Percentiles rank a stretch among this genome's conserved stretches.
These are phyloP conservation scores for Elsinoe ampelina DNA, from an alignment of 2,329 filamentous ascomycete genomes.

Conservation along the genomic window DNA sequence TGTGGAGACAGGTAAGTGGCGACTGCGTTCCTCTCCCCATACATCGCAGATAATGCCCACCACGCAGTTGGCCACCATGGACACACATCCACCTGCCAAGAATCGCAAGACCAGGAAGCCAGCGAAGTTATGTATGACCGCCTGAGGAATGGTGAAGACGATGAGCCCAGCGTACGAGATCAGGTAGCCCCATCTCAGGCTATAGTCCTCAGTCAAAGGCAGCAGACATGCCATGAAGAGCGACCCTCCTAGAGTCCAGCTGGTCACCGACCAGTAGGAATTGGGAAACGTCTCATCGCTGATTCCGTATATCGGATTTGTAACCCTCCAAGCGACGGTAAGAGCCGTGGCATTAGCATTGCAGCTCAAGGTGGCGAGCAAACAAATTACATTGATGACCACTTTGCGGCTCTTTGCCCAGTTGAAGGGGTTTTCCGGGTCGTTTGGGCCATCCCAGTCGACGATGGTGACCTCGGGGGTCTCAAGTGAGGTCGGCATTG, in stretches of 20 bases:
- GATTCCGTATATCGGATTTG: conserved; percentile 27
- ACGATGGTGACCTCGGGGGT: conserved; percentile 4
- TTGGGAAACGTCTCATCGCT: conserved; percentile 31
- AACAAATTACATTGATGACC: conserved; percentile 25
- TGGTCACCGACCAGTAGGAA: conserved; percentile 31
- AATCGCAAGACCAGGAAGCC: conserved; percentile 30
- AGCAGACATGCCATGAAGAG: conserved; percentile 29
- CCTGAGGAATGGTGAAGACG: conserved; percentile 31
- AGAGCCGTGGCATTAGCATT: conserved; percentile 32
- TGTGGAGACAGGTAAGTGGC: conserved; percentile 28
- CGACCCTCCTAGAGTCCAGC: conserved; percentile 31
- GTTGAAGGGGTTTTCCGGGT: conserved; percentile 28
- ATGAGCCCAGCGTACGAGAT: conserved; percentile 14
- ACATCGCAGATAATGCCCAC: conserved; percentile 30
- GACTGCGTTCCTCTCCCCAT: conserved; percentile 25
- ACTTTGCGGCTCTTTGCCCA: conserved; percentile 28
- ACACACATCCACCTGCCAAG: conserved; percentile 31
- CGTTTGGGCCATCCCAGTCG: conserved; percentile 41
- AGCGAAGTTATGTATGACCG: conserved; percentile 30
- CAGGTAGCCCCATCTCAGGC: conserved; percentile 24
- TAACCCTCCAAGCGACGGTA: conserved; percentile 26
- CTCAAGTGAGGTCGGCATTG: no score
- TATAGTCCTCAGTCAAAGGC: conserved; percentile 31
- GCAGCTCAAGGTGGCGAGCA: conserved; percentile 27
- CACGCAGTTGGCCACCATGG: conserved; percentile 29